A percentile compares a stretch with the other conserved stretches of the same genome.
Conservation (phyloP, 106 monocot species). For the Acorus calamus region DNA sequence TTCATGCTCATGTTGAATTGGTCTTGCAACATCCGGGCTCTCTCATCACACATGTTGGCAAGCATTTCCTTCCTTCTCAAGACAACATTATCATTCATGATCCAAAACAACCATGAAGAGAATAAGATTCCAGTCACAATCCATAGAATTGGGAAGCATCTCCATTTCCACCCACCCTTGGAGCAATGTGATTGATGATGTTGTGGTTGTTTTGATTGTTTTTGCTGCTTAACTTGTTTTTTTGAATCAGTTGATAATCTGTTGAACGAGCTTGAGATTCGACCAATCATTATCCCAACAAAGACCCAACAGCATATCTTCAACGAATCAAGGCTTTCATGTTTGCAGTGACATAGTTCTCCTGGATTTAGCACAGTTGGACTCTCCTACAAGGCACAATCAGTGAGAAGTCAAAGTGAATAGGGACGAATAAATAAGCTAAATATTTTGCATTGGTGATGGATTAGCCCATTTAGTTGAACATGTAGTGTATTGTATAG, state of each 20-base stretch:
- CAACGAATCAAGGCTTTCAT: conserved; percentile 4
- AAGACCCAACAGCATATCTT: conserved; percentile 19
- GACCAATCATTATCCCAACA: conserved; percentile 11
- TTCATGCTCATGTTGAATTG: conserved; percentile 98
- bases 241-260: conserved; percentile 12
- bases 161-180: conserved; percentile 50
- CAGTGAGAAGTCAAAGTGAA: background rate
- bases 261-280: background rate
- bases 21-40: conserved; percentile 92
- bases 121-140: conserved; percentile 42
- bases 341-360: background rate
- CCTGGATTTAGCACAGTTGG: conserved; percentile 10
- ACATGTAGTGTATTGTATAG: too few relatives aligned
- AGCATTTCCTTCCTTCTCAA: conserved; percentile 68
- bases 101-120: conserved; percentile 67
- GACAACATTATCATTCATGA: conserved; percentile 54
- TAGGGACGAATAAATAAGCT: too few relatives aligned
- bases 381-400: conserved; percentile 5
- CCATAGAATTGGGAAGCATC: conserved; percentile 48
- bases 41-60: conserved; percentile 81
- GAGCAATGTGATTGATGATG: conserved; percentile 18
- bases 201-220: conserved; percentile 15
- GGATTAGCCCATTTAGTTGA: too few relatives aligned
- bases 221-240: conserved; percentile 11
- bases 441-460: too few relatives aligned